A percentile compares a stretch with the other conserved stretches of the same genome.
These are phyloP conservation scores for Apophysomyces trapeziformis DNA, from an alignment of 371 early-diverging fungal species.

Conservation along the genomic window DNA sequence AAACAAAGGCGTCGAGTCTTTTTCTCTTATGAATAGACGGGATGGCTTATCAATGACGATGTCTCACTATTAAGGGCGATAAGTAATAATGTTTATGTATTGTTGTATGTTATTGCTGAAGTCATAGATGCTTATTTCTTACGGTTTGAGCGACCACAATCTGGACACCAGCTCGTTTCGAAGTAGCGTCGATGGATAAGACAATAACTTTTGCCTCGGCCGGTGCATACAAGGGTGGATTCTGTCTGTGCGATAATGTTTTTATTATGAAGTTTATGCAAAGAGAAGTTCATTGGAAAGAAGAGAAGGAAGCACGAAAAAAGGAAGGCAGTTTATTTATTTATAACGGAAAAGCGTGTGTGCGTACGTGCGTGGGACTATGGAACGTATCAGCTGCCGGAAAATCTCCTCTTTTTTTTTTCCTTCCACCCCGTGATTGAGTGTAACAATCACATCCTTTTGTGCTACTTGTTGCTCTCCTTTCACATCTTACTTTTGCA, in stretches of 20 bases:
- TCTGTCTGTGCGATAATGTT: constrained; percentile 8
- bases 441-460: too few species aligned
- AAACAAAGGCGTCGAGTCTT: not conserved
- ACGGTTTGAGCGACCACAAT: constrained; percentile 27
- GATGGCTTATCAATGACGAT: constrained; percentile 3
- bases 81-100: not conserved
- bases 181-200: constrained; percentile 43
- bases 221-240: constrained; percentile 14
- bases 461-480: too few species aligned
- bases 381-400: too few species aligned
- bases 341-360: not conserved
- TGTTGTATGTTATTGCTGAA: not conserved
- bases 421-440: too few species aligned
- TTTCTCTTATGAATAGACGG: not conserved
- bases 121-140: not conserved
- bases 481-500: too few species aligned
- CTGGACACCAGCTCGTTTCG: constrained; percentile 50
- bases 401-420: not conserved
- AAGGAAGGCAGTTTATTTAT: not conserved
- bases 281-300: constrained; percentile 7
- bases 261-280: constrained; percentile 1
- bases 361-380: too few species aligned
- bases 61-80: not conserved
- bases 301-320: constrained; percentile 4
- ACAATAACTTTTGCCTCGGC: constrained; percentile 42